These are phyloP conservation scores for Daldinia loculata DNA, from an alignment of 495 filamentous ascomycete genomes.

Conservation along the genomic window DNA sequence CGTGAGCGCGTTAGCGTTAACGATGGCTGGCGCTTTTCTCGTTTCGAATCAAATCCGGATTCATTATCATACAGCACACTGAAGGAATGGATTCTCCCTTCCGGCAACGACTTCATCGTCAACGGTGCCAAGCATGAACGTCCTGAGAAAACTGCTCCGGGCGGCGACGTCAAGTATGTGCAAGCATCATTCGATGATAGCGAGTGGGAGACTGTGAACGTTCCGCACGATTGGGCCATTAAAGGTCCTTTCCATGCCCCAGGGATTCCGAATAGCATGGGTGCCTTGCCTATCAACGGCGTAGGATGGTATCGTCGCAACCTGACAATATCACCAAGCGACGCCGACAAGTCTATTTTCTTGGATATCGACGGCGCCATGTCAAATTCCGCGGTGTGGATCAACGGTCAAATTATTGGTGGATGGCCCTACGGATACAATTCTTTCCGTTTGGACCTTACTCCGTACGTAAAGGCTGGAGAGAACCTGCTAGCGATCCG, in stretches of 20 bases:
- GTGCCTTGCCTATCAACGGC: slow-evolving; percentile 61
- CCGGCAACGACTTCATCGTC: slow-evolving; percentile 52
- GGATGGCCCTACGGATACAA: slow-evolving; percentile 62
- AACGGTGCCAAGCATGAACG: slow-evolving; percentile 43
- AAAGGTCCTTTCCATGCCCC: slow-evolving; percentile 57
- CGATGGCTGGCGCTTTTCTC: slow-evolving; percentile 49
- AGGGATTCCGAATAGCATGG: slow-evolving; percentile 64
- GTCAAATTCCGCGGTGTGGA: slow-evolving; percentile 59
- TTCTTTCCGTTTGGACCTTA: slow-evolving; percentile 60
- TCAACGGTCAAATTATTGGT: slow-evolving; percentile 58
- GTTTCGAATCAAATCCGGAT: slow-evolving; percentile 51
- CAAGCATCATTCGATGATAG: slow-evolving; percentile 51
- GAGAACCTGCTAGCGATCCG: slow-evolving; percentile 58
- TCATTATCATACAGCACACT: slow-evolving; percentile 47
- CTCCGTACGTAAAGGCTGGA: slow-evolving; percentile 50
- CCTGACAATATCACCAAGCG: slow-evolving; percentile 40
- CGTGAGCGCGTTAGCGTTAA: slow-evolving; percentile 49
- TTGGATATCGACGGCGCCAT: slow-evolving; percentile 60
- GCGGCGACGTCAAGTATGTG: slow-evolving; percentile 44
- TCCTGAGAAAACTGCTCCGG: slow-evolving; percentile 44
- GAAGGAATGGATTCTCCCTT: slow-evolving; percentile 54
- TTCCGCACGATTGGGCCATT: slow-evolving; percentile 62
- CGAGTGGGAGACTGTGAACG: slow-evolving; percentile 48
- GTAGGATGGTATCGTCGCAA: slow-evolving; percentile 61
- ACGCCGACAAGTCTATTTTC: slow-evolving; percentile 52